phyloP scores from a whole-genome alignment of 1,139 yeast species.

The Pichia sp. region DNA sequence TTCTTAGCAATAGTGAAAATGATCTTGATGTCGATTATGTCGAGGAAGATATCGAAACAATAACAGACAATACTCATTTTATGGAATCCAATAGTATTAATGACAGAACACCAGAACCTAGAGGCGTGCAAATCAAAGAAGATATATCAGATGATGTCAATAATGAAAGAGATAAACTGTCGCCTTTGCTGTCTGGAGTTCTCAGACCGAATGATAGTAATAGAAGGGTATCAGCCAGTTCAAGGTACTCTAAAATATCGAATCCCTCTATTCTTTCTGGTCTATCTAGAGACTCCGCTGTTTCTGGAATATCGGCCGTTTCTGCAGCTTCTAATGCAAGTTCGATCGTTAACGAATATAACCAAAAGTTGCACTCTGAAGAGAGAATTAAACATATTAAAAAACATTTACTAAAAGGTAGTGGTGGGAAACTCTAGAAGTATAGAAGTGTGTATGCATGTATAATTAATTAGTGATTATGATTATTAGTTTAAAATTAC shows the following conservation, averaged over 20 bases:
- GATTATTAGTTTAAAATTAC: not conserved
- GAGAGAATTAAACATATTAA: slow-evolving; percentile 30
- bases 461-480: not conserved
- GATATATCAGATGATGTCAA: not conserved
- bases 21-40: not conserved
- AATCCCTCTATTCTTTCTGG: slow-evolving; percentile 4
- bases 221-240: slow-evolving; percentile 2
- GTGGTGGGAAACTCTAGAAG: slow-evolving; percentile 1
- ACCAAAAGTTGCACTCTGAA: slow-evolving; percentile 22
- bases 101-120: not conserved
- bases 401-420: slow-evolving; percentile 23
- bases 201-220: not conserved
- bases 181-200: slow-evolving; percentile 1
- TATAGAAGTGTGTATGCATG: too few species aligned
- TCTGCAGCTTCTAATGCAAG: slow-evolving; percentile 10
- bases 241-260: slow-evolving; percentile 5
- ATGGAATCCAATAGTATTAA: not conserved
- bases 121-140: not conserved
- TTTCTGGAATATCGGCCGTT: slow-evolving; percentile 7
- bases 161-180: not conserved
- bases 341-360: slow-evolving; percentile 18
- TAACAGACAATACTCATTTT: not conserved
- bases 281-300: slow-evolving; percentile 1
- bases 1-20: too few species aligned
- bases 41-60: not conserved